Evolutionary conservation across 805 yeast species (phyloP).

Genomic region (Zygotorulaspora sp.): DNA sequence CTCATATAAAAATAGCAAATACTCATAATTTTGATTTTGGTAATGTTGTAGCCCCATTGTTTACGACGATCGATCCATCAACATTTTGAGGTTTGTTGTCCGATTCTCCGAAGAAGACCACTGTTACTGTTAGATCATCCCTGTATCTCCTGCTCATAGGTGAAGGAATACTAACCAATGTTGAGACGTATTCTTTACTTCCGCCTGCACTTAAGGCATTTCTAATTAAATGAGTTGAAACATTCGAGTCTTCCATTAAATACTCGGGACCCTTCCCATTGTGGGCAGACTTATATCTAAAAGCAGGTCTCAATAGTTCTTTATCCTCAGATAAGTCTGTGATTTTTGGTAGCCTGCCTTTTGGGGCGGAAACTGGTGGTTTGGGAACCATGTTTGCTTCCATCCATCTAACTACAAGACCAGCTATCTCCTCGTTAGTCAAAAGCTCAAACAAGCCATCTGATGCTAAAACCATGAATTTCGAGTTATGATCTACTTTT

Average conservation of each 20-base stretch:
- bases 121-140: constrained; percentile 95
- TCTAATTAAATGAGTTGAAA: constrained; percentile 86
- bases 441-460: constrained; percentile 93
- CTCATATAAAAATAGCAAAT: not conserved
- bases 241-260: constrained; percentile 77
- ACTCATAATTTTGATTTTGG: constrained; percentile 28
- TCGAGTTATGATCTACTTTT: constrained; percentile 62
- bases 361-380: constrained; percentile 5
- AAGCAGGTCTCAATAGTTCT: constrained; percentile 64
- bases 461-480: constrained; percentile 86
- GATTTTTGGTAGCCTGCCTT: constrained; percentile 55
- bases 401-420: constrained; percentile 91
- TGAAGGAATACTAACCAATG: constrained; percentile 84
- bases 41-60: constrained; percentile 26
- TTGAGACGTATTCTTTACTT: constrained; percentile 78
- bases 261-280: constrained; percentile 37
- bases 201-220: constrained; percentile 91
- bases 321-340: constrained; percentile 55
- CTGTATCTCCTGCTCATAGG: constrained; percentile 89
- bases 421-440: constrained; percentile 87
- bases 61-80: constrained; percentile 24
- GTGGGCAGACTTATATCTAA: constrained; percentile 47
- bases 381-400: constrained; percentile 45
- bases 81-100: constrained; percentile 25
- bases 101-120: constrained; percentile 76